These are phyloP conservation scores for Coleophoma cylindrospora DNA, from an alignment of 2,329 filamentous ascomycete species.

Conservation along the genomic window DNA sequence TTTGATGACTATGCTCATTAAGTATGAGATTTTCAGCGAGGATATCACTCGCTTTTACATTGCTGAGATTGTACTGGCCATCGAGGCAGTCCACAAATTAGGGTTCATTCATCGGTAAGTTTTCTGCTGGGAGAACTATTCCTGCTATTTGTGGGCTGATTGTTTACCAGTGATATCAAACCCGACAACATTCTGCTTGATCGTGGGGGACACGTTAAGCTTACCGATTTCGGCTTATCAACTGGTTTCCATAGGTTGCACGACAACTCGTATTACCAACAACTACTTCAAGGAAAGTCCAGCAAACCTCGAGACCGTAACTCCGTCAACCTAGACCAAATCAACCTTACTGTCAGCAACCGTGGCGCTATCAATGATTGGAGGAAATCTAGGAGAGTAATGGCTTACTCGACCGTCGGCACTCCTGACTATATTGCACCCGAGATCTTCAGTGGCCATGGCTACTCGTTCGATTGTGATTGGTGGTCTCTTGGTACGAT, in stretches of 20 bases:
- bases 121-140: no score
- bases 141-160: not conserved
- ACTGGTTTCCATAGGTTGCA: conserved; percentile 98
- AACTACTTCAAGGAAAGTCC: conserved; percentile 78
- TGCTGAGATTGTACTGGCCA: conserved; percentile 96
- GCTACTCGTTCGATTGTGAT: conserved; percentile 95
- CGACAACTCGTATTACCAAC: conserved; percentile 97
- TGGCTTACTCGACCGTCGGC: conserved; percentile 97
- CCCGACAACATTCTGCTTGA: conserved; percentile 98
- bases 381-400: conserved; percentile 89
- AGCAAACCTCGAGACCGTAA: conserved; percentile 74
- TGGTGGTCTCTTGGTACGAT: conserved; percentile 99
- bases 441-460: conserved; percentile 94
- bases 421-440: conserved; percentile 98
- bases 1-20: conserved; percentile 99
- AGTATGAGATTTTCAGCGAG: conserved; percentile 99
- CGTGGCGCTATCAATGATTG: conserved; percentile 98
- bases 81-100: conserved; percentile 95
- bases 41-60: conserved; percentile 99
- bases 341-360: conserved; percentile 96
- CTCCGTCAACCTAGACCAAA: conserved; percentile 95
- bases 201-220: conserved; percentile 91
- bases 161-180: conserved; percentile 80
- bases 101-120: conserved; percentile 95
- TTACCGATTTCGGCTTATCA: conserved; percentile 96